Conservation (phyloP, 2,329 filamentous ascomycete genomes). For the Pestalotiopsis sp. region DNA sequence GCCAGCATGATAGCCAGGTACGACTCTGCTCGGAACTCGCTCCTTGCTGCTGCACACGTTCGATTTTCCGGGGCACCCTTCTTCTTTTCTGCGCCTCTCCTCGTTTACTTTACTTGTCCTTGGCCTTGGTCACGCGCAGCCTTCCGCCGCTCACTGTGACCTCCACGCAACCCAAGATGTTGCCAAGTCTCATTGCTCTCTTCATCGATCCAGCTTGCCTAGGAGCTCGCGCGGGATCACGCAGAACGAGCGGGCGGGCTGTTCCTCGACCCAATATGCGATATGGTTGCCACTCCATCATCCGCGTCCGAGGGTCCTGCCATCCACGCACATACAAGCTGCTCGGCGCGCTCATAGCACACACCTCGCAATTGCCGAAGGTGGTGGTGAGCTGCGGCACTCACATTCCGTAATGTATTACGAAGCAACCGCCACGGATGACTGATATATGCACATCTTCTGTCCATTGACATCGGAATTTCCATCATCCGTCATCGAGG, state of each 20-base stretch:
- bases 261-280: not conserved
- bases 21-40: not conserved
- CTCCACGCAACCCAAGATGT: not conserved
- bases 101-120: not conserved
- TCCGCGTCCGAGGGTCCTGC: not conserved
- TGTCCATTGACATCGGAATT: not conserved
- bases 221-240: not conserved
- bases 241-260: not conserved
- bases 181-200: not conserved
- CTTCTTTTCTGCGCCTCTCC: not conserved
- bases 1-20: not conserved
- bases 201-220: not conserved
- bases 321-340: not conserved
- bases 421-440: not conserved
- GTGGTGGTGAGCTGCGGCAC: not conserved
- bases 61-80: not conserved
- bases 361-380: not conserved
- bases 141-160: not conserved
- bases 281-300: not conserved
- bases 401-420: not conserved
- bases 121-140: not conserved
- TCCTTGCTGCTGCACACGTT: not conserved
- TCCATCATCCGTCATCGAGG: not conserved
- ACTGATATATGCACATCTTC: not conserved
- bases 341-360: not conserved